Base-by-base conservation (phyloP, 2,329 filamentous ascomycete genomes). In the Fusarium transvaalense region DNA sequence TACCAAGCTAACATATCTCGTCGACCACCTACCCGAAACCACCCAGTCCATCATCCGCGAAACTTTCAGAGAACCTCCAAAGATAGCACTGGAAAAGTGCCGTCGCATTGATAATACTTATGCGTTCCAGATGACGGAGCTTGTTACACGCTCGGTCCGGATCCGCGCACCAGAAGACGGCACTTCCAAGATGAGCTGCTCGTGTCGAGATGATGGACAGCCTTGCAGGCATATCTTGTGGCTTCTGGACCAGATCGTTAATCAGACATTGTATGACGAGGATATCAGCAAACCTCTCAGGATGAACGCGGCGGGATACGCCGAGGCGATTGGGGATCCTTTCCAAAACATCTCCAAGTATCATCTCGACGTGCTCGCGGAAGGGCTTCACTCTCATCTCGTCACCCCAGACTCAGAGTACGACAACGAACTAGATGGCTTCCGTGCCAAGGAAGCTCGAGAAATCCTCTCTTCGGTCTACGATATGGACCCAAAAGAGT, bases 101-200 rank as follows among this genome's bases (percentile, higher is more conserved):
- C 81, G 82, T 23, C 78, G 81, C 39, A 79, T 82, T 42, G 79
- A 82, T 25, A 72, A 83, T 61, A 83, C 84, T 21, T 87, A 85
- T 58, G 83, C 85, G 47, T 88, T 88, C 61, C 82, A 87, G 69
- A 82, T 88, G 78, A 84, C 84, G 6, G 86, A 88, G 73, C 76
- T 83, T 4, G 83, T 85, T 27, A 84, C 84, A 15, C 82, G 83
- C 13, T 84, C 83, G 19, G 79, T 88, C 41, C 81, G 85, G 39
- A 84, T 86, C 31, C 82, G 82, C 3, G 77, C 79, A 3, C 73
- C 78, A 0, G 74, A 75, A 31, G 81, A 81, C 63, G 79, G 73
- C 34, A 80, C 78, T 47, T 76, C 82, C 3, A 72, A 71, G 1
- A 80, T 86, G 6, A 79, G 74, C 19, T 88, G 86, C 76, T 84